phyloP scores from a whole-genome alignment of 305 asterid species.

The Fraxinus baroniana region DNA sequence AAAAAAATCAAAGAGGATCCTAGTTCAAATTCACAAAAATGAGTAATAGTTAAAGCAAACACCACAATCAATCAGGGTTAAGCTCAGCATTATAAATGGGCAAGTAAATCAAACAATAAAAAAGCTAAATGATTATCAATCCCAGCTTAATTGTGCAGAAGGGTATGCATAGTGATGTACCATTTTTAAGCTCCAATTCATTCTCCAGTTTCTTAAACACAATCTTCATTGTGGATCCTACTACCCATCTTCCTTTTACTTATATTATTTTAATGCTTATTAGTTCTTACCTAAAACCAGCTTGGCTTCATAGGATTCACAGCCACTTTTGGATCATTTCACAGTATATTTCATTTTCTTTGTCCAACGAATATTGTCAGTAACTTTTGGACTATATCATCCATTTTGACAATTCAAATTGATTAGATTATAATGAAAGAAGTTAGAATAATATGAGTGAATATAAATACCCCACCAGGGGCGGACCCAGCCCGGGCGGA shows the following conservation, averaged over 20 bases:
- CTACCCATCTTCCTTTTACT: no score
- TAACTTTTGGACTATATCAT: no score
- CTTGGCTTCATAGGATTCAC: neutral
- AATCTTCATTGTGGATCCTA: no score
- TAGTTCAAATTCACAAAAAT: slow-evolving; percentile 32
- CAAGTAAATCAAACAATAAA: slow-evolving; percentile 16
- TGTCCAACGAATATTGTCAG: no score
- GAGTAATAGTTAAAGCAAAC: slow-evolving; percentile 3
- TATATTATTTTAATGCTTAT: neutral
- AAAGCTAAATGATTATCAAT: slow-evolving; percentile 18
- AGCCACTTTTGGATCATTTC: neutral
- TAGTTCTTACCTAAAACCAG: neutral
- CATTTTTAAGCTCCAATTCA: no score
- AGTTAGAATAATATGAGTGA: neutral
- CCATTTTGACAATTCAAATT: no score
- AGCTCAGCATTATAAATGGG: slow-evolving; percentile 19
- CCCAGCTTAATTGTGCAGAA: slow-evolving; percentile 17
- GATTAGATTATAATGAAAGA: neutral
- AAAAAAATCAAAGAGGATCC: slow-evolving; percentile 16
- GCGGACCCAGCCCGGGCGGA: no score
- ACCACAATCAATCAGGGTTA: slow-evolving; percentile 4
- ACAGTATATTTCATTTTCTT: neutral
- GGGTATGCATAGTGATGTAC: neutral
- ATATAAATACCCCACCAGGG: neutral
- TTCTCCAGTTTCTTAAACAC: no score